Base-by-base conservation (phyloP, 192 early-diverging fungal species). In the Diversispora epigaea region DNA sequence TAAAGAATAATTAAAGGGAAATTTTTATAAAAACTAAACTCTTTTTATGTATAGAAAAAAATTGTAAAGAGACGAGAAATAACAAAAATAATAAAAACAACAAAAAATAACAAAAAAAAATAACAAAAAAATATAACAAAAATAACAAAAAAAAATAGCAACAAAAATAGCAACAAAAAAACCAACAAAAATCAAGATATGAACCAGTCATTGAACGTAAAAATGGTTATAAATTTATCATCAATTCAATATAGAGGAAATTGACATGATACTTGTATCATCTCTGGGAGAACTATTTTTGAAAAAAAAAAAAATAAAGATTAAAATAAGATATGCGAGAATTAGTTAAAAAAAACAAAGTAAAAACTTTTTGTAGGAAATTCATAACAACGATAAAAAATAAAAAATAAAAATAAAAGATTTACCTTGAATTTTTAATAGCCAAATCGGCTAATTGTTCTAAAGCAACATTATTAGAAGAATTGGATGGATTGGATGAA, bases 171-270 rank as follows among this genome's bases (percentile, higher is more conserved):
- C 25, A 32, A 32, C 0, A 0, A 0, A 32, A 32, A 32, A 32
- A 32, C 2, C 25, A 32, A 32, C 25, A 32, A 32, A 32, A 32
- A 32, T 32, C 25, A 32, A 32, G 25, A 2, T 32, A 32, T 32
- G 25, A 32, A 32, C 25, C 25, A 32, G 25, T 32, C 25, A 32
- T 32, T 32, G 25, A 32, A n/a, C n/a, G n/a, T n/a, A n/a, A n/a
- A n/a, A n/a, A 32, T 32, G 25, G 25, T 32, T 32, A 2, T 32
- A 32, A 32, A 32, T 32, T 32, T 32, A 32, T 32, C 25, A 32
- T 63, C 6, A 63, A 63, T 63, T 63, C 39, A 63, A 63, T 3
- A 63, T 39, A 41, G 61, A 22, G 17, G 61, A 63, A 63, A 63
- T 63, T 43, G 61, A 63, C 61, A 63, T 63, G 6, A 63, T 40